A percentile compares a stretch with the other conserved stretches of the same genome.
phyloP scores from a whole-genome alignment of 2,329 filamentous ascomycete genomes.

The Fusarium concolor region DNA sequence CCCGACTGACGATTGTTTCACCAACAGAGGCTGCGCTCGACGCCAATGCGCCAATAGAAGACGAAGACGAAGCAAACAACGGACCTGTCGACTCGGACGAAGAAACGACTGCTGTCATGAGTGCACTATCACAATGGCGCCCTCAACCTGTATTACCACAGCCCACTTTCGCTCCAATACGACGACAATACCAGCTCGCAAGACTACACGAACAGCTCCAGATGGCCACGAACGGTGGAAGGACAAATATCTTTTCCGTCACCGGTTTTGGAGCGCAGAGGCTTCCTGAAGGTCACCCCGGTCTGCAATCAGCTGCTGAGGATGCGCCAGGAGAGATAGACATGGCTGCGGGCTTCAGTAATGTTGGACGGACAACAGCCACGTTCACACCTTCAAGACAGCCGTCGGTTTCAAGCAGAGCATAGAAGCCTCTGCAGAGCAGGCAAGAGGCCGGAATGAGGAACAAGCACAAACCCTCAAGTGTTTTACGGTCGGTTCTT shows the following conservation, averaged over 20 bases:
- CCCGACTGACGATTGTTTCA: slow-evolving; percentile 20
- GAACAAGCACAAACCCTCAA: not conserved
- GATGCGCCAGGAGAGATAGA: slow-evolving; percentile 71
- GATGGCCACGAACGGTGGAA: slow-evolving; percentile 73
- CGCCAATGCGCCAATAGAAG: slow-evolving; percentile 89
- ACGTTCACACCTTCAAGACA: slow-evolving; percentile 60
- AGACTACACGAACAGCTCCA: slow-evolving; percentile 74
- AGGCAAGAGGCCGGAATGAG: not conserved
- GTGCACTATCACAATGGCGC: slow-evolving; percentile 77
- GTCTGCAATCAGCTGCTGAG: slow-evolving; percentile 59
- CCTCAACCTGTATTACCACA: slow-evolving; percentile 82
- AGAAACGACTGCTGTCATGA: slow-evolving; percentile 91
- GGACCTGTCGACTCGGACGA: slow-evolving; percentile 93
- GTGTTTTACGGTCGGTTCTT: not conserved
- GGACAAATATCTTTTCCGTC: slow-evolving; percentile 73
- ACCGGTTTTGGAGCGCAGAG: slow-evolving; percentile 67
- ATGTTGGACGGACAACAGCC: slow-evolving; percentile 55
- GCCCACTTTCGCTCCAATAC: slow-evolving; percentile 69
- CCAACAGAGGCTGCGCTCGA: slow-evolving; percentile 84
- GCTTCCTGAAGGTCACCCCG: slow-evolving; percentile 62
- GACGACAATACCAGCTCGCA: slow-evolving; percentile 71
- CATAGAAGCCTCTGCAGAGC: slow-evolving; percentile 47
- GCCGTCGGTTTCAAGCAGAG: slow-evolving; percentile 61
- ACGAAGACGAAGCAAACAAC: slow-evolving; percentile 83
- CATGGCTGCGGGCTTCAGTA: slow-evolving; percentile 53